Conservation (phyloP, 495 filamentous ascomycete genomes). For the Letharia columbiana region DNA sequence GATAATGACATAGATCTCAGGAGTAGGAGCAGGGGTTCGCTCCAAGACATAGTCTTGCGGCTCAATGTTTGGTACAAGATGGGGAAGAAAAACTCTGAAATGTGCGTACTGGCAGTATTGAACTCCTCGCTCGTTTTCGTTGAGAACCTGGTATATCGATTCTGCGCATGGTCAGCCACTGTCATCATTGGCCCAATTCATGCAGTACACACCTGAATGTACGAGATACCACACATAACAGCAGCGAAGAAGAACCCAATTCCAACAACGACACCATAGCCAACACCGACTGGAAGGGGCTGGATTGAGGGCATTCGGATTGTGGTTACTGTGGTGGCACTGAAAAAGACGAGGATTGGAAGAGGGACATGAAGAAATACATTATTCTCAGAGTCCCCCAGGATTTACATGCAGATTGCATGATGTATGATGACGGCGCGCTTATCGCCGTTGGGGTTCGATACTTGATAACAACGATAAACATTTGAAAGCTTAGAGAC, state of each 20-base stretch:
- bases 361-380: not conserved
- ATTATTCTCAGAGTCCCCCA: not conserved
- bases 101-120: constrained; percentile 35
- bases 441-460: constrained; percentile 7
- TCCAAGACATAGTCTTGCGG: no score
- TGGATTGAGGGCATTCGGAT: constrained; percentile 9
- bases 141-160: constrained; percentile 41
- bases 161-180: constrained; percentile 28
- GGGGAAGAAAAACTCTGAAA: no score
- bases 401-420: not conserved
- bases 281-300: constrained; percentile 17
- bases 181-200: not conserved
- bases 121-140: constrained; percentile 41
- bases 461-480: constrained; percentile 6
- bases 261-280: constrained; percentile 43
- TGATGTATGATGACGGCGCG: constrained; percentile 10
- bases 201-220: constrained; percentile 19
- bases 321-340: not conserved
- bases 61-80: no score
- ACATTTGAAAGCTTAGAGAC: no score
- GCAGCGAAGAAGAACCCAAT: constrained; percentile 40
- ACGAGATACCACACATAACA: constrained; percentile 39
- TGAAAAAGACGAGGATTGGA: not conserved
- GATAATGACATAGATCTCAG: no score
- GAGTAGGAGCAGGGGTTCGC: no score